These are phyloP conservation scores for Calocybe gangraenosa DNA, from an alignment of 768 basidiomycete genomes.

Conservation along the genomic window DNA sequence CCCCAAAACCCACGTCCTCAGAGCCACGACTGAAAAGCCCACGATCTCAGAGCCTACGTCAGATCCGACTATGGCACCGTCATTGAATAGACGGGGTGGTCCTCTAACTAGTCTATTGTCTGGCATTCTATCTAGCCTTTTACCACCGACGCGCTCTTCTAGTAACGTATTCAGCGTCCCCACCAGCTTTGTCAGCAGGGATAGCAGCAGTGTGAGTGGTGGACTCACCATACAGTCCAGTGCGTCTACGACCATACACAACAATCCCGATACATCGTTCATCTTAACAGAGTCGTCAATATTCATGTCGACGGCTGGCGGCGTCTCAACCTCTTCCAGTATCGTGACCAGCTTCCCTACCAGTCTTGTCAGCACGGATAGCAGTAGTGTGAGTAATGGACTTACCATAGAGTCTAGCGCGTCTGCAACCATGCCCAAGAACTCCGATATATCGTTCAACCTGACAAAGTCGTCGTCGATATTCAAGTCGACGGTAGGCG, in stretches of 20 bases:
- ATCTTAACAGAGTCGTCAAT: too few species aligned
- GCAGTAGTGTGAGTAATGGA: neutral
- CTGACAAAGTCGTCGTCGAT: slow-evolving; percentile 38
- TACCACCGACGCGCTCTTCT: too few species aligned
- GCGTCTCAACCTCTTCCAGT: too few species aligned
- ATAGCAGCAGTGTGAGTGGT: too few species aligned
- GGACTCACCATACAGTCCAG: too few species aligned
- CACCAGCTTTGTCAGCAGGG: neutral
- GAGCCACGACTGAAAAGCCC: too few species aligned
- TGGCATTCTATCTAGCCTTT: neutral
- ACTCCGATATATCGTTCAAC: slow-evolving; percentile 40
- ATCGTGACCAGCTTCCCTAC: slow-evolving; percentile 18
- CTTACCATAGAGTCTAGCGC: slow-evolving; percentile 6
- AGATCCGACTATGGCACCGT: neutral
- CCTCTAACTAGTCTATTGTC: neutral
- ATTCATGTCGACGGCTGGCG: too few species aligned
- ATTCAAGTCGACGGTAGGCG: too few species aligned
- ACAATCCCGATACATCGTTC: too few species aligned
- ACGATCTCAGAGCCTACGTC: slow-evolving; percentile 6
- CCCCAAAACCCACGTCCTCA: too few species aligned
- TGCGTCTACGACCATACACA: too few species aligned
- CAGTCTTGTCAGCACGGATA: neutral
- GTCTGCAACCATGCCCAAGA: slow-evolving; percentile 25
- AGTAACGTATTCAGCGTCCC: neutral
- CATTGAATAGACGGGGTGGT: neutral